These are phyloP conservation scores for Leishmania tarentolae DNA, from an alignment of 208 protist genomes.

Conservation along the genomic window DNA sequence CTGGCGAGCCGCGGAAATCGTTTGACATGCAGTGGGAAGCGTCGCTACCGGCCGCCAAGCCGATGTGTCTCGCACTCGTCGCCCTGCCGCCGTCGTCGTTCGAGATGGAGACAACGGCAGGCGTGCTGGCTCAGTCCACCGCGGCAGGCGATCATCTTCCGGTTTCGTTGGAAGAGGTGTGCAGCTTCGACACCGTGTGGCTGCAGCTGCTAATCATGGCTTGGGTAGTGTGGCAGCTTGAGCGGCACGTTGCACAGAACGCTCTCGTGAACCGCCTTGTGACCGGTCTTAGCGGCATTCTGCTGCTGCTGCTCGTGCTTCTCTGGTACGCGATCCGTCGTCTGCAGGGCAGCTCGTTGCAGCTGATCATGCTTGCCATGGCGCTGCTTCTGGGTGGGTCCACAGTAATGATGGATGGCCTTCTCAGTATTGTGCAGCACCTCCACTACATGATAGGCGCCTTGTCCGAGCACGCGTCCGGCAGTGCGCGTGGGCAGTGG, in stretches of 20 bases:
- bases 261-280: slow-evolving; percentile 46
- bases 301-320: slow-evolving; percentile 41
- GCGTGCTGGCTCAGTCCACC: neutral
- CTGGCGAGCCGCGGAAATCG: neutral
- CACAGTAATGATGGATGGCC: slow-evolving; percentile 43
- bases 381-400: slow-evolving; percentile 56
- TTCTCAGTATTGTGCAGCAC: slow-evolving; percentile 14
- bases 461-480: neutral
- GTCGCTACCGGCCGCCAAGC: slow-evolving; percentile 27
- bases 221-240: slow-evolving; percentile 31
- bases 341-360: slow-evolving; percentile 64
- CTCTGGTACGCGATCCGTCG: slow-evolving; percentile 49
- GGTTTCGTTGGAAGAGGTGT: slow-evolving; percentile 37
- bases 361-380: slow-evolving; percentile 40
- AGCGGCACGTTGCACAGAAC: slow-evolving; percentile 50
- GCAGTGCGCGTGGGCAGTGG: neutral
- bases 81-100: slow-evolving; percentile 19
- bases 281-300: slow-evolving; percentile 41
- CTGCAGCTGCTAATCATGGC: slow-evolving; percentile 42
- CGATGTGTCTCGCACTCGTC: slow-evolving; percentile 38
- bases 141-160: slow-evolving; percentile 4
- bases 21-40: slow-evolving; percentile 30
- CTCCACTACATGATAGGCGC: neutral
- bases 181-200: slow-evolving; percentile 57
- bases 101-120: neutral